Percentiles rank a stretch among this genome's conserved stretches.
Evolutionary conservation across 768 basidiomycete genomes (phyloP).

Genomic region (Podaxis sp.): DNA sequence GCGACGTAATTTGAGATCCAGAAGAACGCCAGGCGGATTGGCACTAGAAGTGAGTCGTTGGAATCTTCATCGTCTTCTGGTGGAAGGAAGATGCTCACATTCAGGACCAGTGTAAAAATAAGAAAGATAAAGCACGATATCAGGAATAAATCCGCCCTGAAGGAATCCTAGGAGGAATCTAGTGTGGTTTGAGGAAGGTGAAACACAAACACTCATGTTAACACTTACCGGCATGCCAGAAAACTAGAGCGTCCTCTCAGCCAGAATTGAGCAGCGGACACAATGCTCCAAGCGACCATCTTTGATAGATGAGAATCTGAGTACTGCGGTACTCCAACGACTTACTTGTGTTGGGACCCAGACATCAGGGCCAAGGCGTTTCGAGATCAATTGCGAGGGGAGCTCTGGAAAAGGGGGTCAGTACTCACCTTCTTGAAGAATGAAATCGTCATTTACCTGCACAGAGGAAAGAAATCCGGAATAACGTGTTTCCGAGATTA

Average conservation of each 20-base stretch:
- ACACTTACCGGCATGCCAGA: conserved; percentile 46
- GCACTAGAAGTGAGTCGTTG: conserved; percentile 35
- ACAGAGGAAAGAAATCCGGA: conserved; percentile 36
- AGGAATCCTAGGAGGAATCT: conserved; percentile 57
- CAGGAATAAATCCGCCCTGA: conserved; percentile 67
- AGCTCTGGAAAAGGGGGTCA: conserved; percentile 38
- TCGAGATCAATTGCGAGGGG: conserved; percentile 67
- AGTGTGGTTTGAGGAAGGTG: background rate
- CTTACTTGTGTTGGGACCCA: conserved; percentile 48
- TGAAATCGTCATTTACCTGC: conserved; percentile 32
- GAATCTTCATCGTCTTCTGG: background rate
- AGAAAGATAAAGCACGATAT: conserved; percentile 62
- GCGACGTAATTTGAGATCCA: conserved; percentile 62
- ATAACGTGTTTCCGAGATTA: background rate
- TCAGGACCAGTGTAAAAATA: conserved; percentile 65
- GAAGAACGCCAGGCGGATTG: conserved; percentile 68
- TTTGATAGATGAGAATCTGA: background rate
- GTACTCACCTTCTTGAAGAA: background rate
- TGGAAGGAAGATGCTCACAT: conserved; percentile 33
- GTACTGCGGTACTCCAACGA: background rate
- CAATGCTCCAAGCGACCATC: conserved; percentile 56
- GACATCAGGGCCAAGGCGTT: conserved; percentile 65
- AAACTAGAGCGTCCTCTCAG: conserved; percentile 51
- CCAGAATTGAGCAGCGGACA: conserved; percentile 41
- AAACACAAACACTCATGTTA: background rate